Conservation (phyloP, 2,329 filamentous ascomycete genomes). For the Colletotrichum gloeosporioides region DNA sequence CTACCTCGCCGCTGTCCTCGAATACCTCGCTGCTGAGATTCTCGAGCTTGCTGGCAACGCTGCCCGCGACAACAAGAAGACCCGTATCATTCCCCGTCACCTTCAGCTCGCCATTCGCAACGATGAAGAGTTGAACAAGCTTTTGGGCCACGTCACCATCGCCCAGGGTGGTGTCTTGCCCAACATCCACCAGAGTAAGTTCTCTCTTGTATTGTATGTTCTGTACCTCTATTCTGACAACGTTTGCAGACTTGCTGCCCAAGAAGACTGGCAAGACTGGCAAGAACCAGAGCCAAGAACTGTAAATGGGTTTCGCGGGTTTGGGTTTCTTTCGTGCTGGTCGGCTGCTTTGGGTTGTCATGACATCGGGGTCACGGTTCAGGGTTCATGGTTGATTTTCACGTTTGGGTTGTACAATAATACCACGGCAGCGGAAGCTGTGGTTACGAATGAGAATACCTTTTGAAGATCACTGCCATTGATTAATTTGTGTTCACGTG, state of each 20-base stretch:
- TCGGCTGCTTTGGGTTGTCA: slow-evolving; percentile 76
- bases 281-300: slow-evolving; percentile 92
- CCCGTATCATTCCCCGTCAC: slow-evolving; percentile 98
- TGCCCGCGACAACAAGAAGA: slow-evolving; percentile 99
- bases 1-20: slow-evolving; percentile 95
- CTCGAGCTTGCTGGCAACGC: slow-evolving; percentile 99
- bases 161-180: slow-evolving; percentile 96
- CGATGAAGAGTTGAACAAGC: slow-evolving; percentile 99
- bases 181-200: slow-evolving; percentile 96
- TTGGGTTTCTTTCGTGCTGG: slow-evolving; percentile 62
- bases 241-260: slow-evolving; percentile 81
- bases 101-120: slow-evolving; percentile 99
- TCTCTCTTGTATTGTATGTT: neutral
- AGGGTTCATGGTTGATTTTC: slow-evolving; percentile 69
- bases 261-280: slow-evolving; percentile 98
- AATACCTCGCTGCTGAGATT: slow-evolving; percentile 98
- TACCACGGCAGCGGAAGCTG: slow-evolving; percentile 59
- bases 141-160: slow-evolving; percentile 93
- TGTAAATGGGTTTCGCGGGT: slow-evolving; percentile 67
- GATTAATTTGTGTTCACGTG: neutral
- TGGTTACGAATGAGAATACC: slow-evolving; percentile 68
- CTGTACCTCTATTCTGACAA: slow-evolving; percentile 39
- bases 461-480: slow-evolving; percentile 43
- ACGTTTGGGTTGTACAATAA: slow-evolving; percentile 76
- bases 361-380: slow-evolving; percentile 83